Base-by-base conservation (phyloP, 2,329 filamentous ascomycete species). In the Pestalotiopsis sp. region DNA sequence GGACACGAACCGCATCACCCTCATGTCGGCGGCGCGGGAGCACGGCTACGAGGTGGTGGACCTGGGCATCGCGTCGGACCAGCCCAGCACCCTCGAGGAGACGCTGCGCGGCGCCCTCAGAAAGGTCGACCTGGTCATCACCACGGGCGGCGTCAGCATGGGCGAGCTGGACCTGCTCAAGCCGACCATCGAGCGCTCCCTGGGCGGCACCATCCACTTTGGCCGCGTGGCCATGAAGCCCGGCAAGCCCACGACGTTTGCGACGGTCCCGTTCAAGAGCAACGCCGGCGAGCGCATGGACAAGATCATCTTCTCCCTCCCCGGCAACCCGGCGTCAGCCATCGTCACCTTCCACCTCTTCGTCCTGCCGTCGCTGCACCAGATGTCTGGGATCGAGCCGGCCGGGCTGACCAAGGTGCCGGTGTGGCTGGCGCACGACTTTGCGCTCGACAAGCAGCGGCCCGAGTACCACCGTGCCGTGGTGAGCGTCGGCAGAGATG, bases 221-320 rank as follows among this genome's bases (percentile, higher is more conserved):
- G 96, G 96, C 27, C 92, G 96, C 3, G 96, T 99, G 2, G 89
- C 92, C 67, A 98, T 99, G 96, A 99, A 99, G 83, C 96, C 96
- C 0, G 96, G 96, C 4, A 99, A 98, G 81, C 96, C 96, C 2
- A 98, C 95, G 0, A 99, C 96, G 0, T 99, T 99, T 79, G 96
- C 96, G 2, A 98, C 94, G 0, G 87, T 98, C 0, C 91, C 93
- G 1, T 84, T 87, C 52, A 91, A 90, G 79, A 84, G 88, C 69
- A 87, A 87, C 70, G 77, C 75, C 1, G 89, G 90, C 23, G 83
- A 87, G 56, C 86, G 90, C 61, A 80, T 89, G 27, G 83, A 82
- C 1, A 94, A 93, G 77, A 86, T 91, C 69, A 89, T 99, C 72
- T 99, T 99, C 81, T 93, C 94, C 0, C 86, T 99, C 0, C 96